phyloP scores from a whole-genome alignment of 768 basidiomycete species.

The Harrya chromipes region DNA sequence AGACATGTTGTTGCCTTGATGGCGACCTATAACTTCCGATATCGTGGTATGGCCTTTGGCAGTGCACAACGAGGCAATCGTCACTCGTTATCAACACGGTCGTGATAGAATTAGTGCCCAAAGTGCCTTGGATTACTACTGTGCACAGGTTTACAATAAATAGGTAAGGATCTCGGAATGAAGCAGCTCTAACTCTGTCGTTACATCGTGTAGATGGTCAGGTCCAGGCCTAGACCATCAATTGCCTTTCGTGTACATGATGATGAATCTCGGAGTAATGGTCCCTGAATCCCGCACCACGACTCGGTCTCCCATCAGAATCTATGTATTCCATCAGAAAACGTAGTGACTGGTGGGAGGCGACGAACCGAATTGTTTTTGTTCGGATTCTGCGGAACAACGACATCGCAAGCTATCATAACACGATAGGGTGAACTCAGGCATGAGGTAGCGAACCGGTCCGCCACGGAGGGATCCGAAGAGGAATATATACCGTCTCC shows the following conservation, averaged over 20 bases:
- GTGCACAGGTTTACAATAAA: slow-evolving; percentile 22
- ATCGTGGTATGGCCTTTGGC: slow-evolving; percentile 18
- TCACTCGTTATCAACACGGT: slow-evolving; percentile 17
- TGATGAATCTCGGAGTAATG: slow-evolving; percentile 54
- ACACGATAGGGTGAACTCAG: slow-evolving; percentile 65
- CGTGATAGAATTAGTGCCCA: slow-evolving; percentile 4
- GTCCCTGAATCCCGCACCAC: slow-evolving; percentile 54
- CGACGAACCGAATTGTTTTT: slow-evolving; percentile 27
- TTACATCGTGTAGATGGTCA: slow-evolving; percentile 16
- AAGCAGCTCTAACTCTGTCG: slow-evolving; percentile 22
- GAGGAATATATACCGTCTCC: slow-evolving; percentile 66
- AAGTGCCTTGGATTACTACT: slow-evolving; percentile 21
- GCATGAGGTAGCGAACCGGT: slow-evolving; percentile 62
- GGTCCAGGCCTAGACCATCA: slow-evolving; percentile 18
- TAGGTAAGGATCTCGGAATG: slow-evolving; percentile 18
- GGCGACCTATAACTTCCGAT: slow-evolving; percentile 17
- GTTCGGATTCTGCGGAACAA: slow-evolving; percentile 34
- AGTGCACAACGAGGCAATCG: slow-evolving; percentile 27
- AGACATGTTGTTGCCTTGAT: slow-evolving; percentile 29
- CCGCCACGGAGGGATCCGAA: slow-evolving; percentile 54
- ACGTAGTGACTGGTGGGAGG: slow-evolving; percentile 15
- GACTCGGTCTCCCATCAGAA: slow-evolving; percentile 46
- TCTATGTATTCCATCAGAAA: slow-evolving; percentile 35
- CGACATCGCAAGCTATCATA: slow-evolving; percentile 57
- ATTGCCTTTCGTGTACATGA: slow-evolving; percentile 51